Conservation (phyloP, 2,329 filamentous ascomycete genomes). For the Cercospora sp. region DNA sequence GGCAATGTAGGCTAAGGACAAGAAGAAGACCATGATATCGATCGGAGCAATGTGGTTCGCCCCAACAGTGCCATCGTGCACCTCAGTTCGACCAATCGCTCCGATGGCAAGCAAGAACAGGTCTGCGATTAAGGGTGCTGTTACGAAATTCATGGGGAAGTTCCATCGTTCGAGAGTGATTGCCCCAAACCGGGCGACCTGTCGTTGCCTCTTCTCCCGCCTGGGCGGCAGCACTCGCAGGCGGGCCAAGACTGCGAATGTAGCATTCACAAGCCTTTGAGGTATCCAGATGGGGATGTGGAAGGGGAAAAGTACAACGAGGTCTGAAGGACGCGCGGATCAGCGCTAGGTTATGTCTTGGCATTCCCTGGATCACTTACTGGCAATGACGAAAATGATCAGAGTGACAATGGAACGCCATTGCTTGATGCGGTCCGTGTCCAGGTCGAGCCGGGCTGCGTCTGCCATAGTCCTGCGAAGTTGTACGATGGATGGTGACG, state of each 20-base stretch:
- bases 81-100: constrained; percentile 66
- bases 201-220: not conserved
- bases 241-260: constrained; percentile 47
- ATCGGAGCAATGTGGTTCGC: constrained; percentile 66
- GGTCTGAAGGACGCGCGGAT: constrained; percentile 49
- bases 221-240: constrained; percentile 55
- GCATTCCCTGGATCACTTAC: constrained; percentile 50
- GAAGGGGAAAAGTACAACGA: constrained; percentile 69
- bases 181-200: not conserved
- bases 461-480: not conserved
- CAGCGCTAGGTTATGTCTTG: not conserved
- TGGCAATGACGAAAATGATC: constrained; percentile 67
- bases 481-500: not conserved
- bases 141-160: constrained; percentile 70
- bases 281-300: constrained; percentile 64
- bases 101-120: constrained; percentile 69
- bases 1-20: constrained; percentile 70
- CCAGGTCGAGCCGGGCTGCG: constrained; percentile 36
- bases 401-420: constrained; percentile 74
- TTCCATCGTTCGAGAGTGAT: constrained; percentile 40
- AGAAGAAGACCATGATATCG: constrained; percentile 74
- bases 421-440: constrained; percentile 58
- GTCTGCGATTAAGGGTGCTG: constrained; percentile 69
- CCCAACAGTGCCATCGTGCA: constrained; percentile 67
- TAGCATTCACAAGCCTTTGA: constrained; percentile 47